Base-by-base conservation (phyloP, 208 protist species). In the Porcisia hertigi region DNA sequence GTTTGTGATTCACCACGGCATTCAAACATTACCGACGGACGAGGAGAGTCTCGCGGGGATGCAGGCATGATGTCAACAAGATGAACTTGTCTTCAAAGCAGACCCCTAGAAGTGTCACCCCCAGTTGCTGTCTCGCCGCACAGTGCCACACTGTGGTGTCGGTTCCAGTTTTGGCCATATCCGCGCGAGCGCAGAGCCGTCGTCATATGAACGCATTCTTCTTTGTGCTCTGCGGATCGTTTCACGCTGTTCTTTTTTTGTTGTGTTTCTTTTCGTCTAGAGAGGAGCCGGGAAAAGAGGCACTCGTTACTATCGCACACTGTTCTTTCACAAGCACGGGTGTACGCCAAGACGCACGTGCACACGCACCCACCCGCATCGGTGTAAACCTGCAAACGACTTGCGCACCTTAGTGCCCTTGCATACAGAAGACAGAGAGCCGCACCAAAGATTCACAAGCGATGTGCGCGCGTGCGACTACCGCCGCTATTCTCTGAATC, bases 1-100 rank as follows among this genome's bases (percentile, higher is more conserved):
- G 5, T 73, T 81, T 25, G 89, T 93, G 63, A 92, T 97, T 62
- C 73, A 92, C 67, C 80, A 88, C 72, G 63, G 67, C 49, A 86
- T 85, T 57, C 7, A 70, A 30, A 73, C 5, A 6, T 54, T 85
- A 16, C 23, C 43, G 5, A 79, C 73, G n/a, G 75, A 83, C 34
- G 75, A 58, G 71, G 74, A 54, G 54, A 64, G 75, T 14, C 53
- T 72, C 16, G 60, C 59, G 36, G 53, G 76, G 36, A n/a, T 81
- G 53, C 62, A 45, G 7, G 57, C 16, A 25, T 74, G 71, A 53
- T 36, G 25, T 25, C 57, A 3, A 25, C 11, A 25, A 36, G 64
- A 53, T 30, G 39, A 47, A 47, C 5, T 34, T 9, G 9, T 8
- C 6, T 47, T 3, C 12, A 23, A 30, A 47, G 49, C 6, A 53